Percentiles rank a stretch among this genome's conserved stretches.
Evolutionary conservation across 2,329 filamentous ascomycete species (phyloP).

Genomic region (Botrytis medusae): DNA sequence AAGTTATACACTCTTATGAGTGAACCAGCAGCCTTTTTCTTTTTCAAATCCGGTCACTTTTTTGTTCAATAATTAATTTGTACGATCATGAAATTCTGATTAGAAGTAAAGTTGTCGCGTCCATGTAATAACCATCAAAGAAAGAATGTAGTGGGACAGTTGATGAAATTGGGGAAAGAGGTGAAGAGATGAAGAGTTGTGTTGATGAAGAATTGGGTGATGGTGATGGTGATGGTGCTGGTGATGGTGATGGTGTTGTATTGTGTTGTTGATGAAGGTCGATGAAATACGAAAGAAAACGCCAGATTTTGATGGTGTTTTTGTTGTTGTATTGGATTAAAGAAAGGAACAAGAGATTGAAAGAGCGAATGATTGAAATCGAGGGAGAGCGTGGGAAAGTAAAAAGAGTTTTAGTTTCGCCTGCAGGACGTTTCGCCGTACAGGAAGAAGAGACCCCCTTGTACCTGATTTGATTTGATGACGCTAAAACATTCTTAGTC

Average conservation of each 20-base stretch:
- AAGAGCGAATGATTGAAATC: background rate
- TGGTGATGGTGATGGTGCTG: background rate
- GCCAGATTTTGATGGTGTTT: background rate
- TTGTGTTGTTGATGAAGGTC: background rate
- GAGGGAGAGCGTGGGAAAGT: background rate
- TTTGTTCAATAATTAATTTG: conserved; percentile 38
- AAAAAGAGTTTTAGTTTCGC: background rate
- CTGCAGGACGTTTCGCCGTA: conserved; percentile 1
- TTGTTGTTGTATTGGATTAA: conserved; percentile 7
- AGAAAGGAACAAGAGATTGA: conserved; percentile 6
- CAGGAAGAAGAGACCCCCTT: background rate
- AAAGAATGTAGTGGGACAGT: conserved; percentile 24
- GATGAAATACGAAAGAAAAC: background rate
- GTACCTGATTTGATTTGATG: background rate
- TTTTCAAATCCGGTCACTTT: conserved; percentile 22
- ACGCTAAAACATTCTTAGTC: background rate
- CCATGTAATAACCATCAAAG: conserved; percentile 32
- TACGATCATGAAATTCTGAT: conserved; percentile 40
- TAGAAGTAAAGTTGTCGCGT: conserved; percentile 31
- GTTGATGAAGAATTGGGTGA: background rate
- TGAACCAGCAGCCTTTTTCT: conserved; percentile 26
- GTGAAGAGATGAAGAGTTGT: background rate
- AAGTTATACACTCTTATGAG: conserved; percentile 28
- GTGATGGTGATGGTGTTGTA: background rate
- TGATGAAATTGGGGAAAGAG: conserved; percentile 21